Percentiles rank a stretch among this genome's conserved stretches.
phyloP scores from a whole-genome alignment of 2,329 filamentous ascomycete genomes.

The Botryosphaeria dothidea region DNA sequence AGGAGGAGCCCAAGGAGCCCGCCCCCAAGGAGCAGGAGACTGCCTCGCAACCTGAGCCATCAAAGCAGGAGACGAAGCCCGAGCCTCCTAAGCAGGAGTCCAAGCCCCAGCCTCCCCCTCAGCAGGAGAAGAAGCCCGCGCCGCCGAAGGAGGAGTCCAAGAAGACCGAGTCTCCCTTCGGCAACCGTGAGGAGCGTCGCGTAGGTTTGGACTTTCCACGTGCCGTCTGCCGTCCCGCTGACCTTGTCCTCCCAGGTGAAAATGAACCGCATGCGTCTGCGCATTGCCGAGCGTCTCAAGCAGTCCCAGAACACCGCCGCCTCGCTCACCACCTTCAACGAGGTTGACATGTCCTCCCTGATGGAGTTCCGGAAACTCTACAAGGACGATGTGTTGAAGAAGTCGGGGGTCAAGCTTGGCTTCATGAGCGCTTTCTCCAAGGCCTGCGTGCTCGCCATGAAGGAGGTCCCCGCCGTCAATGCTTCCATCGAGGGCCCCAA shows the following conservation, averaged over 20 bases:
- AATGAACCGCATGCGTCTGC: constrained; percentile 99
- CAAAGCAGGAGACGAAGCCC: constrained; percentile 39
- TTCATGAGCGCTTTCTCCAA: constrained; percentile 99
- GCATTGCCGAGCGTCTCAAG: constrained; percentile 96
- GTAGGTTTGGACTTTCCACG: constrained; percentile 54
- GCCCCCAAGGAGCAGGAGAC: constrained; percentile 59
- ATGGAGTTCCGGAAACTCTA: constrained; percentile 98
- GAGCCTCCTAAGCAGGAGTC: constrained; percentile 33
- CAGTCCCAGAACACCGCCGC: constrained; percentile 98
- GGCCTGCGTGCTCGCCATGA: constrained; percentile 88
- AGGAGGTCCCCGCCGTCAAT: constrained; percentile 91
- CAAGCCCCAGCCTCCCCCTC: constrained; percentile 36
- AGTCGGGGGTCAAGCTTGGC: constrained; percentile 95
- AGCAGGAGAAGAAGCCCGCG: constrained; percentile 39
- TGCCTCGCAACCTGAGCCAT: constrained; percentile 44
- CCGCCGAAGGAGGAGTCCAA: constrained; percentile 32
- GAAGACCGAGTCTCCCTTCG: constrained; percentile 49
- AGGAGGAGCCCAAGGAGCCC: constrained; percentile 62
- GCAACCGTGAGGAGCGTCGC: constrained; percentile 82
- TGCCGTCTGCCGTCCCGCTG: not conserved
- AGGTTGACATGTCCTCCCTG: constrained; percentile 97
- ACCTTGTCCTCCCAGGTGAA: constrained; percentile 68
- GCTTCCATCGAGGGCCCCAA: constrained; percentile 95
- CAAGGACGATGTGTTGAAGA: constrained; percentile 95
- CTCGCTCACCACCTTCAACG: constrained; percentile 96